Base-by-base conservation (phyloP, 306 rosid species). In the Prunus mira region DNA sequence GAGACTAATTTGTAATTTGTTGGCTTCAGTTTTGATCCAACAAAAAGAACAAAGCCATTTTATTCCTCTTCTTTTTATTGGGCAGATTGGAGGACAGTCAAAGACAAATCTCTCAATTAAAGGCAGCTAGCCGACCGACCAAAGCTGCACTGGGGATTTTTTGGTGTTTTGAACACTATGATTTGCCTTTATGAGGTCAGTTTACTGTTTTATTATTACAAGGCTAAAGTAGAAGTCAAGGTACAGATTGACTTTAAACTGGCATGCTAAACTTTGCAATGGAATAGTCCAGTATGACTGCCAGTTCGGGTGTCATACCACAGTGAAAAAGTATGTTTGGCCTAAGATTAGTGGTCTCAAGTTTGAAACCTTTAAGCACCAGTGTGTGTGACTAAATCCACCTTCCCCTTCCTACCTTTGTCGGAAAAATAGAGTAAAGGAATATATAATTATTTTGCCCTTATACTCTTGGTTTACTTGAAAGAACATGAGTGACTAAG, bases 121-220 rank as follows among this genome's bases (percentile, higher is more conserved):
- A 12, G 51, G 51, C 51, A 73, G 17, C 19, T 46, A 72, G 55
- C 54, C 24, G 76, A 72, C 76, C 66, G 76, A 57, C 66, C 67
- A 41, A 57, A 57, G 76, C 54, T 38, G 76, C 67, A 13, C 20
- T 72, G 22, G 66, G 66, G 58, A 72, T 20, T 56, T 72, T 54
- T 56, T 54, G 25, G 64, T 19, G 74, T 11, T 17, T 28, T 32
- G 3, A 47, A 71, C 65, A 20, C 65, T 52, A 20, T 34, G 65
- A 55, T 27, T 38, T 20, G 65, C 8, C 54, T 56, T 57, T 72
- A 22, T 8, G 3, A 72, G 11, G 17, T 45, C 57, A 9, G 38
- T 41, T 32, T 57, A 41, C 9, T 57, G 45, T 62, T 5, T 71
- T 8, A 30, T 55, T 6, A 47, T 14, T 14, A 11, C 5, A 3